phyloP scores from a whole-genome alignment of 2,329 filamentous ascomycete species.

The Fonsecaea pugnacius region DNA sequence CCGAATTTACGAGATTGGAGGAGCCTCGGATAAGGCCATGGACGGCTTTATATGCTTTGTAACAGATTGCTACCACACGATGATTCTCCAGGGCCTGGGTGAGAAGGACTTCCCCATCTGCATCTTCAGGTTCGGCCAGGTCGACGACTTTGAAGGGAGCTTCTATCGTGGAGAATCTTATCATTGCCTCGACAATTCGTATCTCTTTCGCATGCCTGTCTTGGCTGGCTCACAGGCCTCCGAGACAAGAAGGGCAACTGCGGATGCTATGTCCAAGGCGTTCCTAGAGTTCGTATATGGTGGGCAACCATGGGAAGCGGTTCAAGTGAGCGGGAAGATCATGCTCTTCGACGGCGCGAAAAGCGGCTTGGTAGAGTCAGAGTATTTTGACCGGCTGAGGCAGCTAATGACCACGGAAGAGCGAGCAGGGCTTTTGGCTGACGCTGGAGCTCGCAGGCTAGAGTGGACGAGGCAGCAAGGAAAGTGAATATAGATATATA shows the following conservation, averaged over 20 bases:
- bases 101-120: not conserved
- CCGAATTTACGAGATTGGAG: not conserved
- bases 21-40: slow-evolving; percentile 1
- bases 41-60: no score
- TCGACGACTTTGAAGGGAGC: slow-evolving; percentile 10
- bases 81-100: not conserved
- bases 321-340: not conserved
- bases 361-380: slow-evolving; percentile 1
- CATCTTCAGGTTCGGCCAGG: slow-evolving; percentile 21
- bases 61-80: no score
- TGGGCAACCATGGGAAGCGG: slow-evolving; percentile 10
- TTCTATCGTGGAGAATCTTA: slow-evolving; percentile 4
- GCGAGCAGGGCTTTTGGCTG: no score
- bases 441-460: no score
- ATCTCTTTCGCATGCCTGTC: slow-evolving; percentile 7
- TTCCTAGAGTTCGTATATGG: slow-evolving; percentile 9
- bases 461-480: no score
- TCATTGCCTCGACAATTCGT: slow-evolving; percentile 16
- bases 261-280: not conserved
- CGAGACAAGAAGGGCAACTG: not conserved
- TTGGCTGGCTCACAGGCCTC: slow-evolving; percentile 9
- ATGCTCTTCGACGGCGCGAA: slow-evolving; percentile 14
- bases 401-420: no score
- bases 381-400: no score
- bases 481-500: no score